phyloP scores from a whole-genome alignment of 192 early-diverging fungal species.

The Cetraspora pellucida region DNA sequence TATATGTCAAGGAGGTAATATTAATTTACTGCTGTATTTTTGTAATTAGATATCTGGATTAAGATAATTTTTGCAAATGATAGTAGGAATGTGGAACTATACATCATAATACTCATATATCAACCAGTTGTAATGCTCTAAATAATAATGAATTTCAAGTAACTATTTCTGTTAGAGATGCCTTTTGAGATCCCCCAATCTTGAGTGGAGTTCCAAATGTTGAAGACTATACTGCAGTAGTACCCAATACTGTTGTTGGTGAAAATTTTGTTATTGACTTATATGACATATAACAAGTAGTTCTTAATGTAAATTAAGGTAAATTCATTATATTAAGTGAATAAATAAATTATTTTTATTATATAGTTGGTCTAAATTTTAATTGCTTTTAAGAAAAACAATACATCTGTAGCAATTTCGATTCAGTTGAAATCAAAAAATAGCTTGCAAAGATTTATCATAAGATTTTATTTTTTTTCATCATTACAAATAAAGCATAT shows the following conservation, averaged over 20 bases:
- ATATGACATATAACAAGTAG: neutral
- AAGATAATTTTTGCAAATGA: conserved; percentile 18
- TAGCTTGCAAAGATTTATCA: too few species aligned
- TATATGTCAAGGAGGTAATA: conserved; percentile 15
- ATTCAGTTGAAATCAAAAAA: too few species aligned
- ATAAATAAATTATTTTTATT: too few species aligned
- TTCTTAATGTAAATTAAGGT: neutral
- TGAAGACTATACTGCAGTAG: conserved; percentile 6
- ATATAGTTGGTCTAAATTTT: too few species aligned
- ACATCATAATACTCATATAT: neutral
- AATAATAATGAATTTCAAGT: conserved; percentile 18
- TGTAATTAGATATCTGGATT: neutral
- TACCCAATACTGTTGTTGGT: conserved; percentile 3
- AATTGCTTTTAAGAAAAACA: too few species aligned
- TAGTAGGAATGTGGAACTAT: conserved; percentile 12
- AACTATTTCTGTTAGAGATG: neutral
- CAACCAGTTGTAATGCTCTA: conserved; percentile 20
- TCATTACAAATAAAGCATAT: too few species aligned
- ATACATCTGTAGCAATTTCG: too few species aligned
- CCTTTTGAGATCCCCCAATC: conserved; percentile 19
- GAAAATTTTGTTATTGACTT: conserved; percentile 19
- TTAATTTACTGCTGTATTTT: conserved; percentile 11
- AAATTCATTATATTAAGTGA: too few species aligned
- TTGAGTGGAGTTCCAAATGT: conserved; percentile 1
- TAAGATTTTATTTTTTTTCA: too few species aligned